Evolutionary conservation across 768 basidiomycete genomes (phyloP), one percentile per base, ranked within the genome.

Genomic region (Cystobasidiopsis lactophilus): DNA sequence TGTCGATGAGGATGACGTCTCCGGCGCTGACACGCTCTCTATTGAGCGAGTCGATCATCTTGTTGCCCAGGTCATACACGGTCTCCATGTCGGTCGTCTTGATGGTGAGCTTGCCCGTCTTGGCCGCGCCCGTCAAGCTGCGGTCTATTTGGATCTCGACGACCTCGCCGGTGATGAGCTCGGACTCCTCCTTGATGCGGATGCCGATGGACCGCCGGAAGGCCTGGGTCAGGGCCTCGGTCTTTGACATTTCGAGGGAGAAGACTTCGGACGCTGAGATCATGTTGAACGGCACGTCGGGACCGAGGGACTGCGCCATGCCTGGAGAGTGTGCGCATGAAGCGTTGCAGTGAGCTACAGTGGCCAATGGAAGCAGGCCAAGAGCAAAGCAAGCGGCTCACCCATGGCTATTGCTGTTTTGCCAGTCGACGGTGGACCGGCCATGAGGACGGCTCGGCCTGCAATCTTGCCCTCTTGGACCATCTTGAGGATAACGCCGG

Each of bases 11-110:
- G 60, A 98, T 79, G 19, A 98, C 81, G 62, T 98, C 93, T 24
- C 93, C 93, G 0, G 72, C 73, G 5, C 86, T 74, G 5, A 96
- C 86, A 62, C 95, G 96, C 70, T 96, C 93, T 69, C 95, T 93
- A 37, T 85, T 82, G 27, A 98, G 70, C 3, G 88, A 80, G 59
- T 98, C 93, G 46, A 98, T 96, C 93, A 98, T 96, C 74, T 96
- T 98, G 47, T 80, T 85, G 11, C 93, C 93, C 29, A 96, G 74
- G 68, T 98, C 93, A 65, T 98, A 98, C 30, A 98, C 81, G 3
- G 93, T 96, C 70, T 96, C 93, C 93, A 98, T 96, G 66, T 96
- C 91, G 2, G 88, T 93, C 14, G 86, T 91, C 69, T 96, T 96
- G 62, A 98, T 82, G 0, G 93, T 96, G 55, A 96, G 67, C 66